Conservation (phyloP, 768 basidiomycete genomes). For the Tricholoma bakamatsutake region DNA sequence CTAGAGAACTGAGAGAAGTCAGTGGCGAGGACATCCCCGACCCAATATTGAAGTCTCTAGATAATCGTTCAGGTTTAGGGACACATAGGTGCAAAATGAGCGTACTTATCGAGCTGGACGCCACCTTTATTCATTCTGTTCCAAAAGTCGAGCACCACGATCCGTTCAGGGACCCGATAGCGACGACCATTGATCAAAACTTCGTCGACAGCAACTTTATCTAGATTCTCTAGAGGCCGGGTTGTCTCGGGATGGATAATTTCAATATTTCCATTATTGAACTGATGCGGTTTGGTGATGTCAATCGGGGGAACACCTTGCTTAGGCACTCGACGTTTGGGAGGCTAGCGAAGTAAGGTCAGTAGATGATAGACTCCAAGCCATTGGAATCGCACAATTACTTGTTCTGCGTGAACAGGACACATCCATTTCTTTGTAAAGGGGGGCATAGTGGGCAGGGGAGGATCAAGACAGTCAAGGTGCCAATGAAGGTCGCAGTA, state of each 20-base stretch:
- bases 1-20: slow-evolving; percentile 68
- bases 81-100: slow-evolving; percentile 6
- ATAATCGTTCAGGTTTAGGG: not conserved
- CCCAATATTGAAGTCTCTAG: slow-evolving; percentile 31
- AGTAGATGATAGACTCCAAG: slow-evolving; percentile 8
- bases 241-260: slow-evolving; percentile 64
- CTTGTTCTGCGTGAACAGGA: slow-evolving; percentile 90
- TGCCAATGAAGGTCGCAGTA: slow-evolving; percentile 96
- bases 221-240: slow-evolving; percentile 28
- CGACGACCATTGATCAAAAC: slow-evolving; percentile 83
- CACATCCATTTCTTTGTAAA: slow-evolving; percentile 98
- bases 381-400: slow-evolving; percentile 51
- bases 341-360: slow-evolving; percentile 43
- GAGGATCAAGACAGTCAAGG: slow-evolving; percentile 92
- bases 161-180: slow-evolving; percentile 88
- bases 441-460: slow-evolving; percentile 78
- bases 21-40: slow-evolving; percentile 67
- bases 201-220: slow-evolving; percentile 66
- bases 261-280: slow-evolving; percentile 92
- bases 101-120: slow-evolving; percentile 36
- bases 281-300: slow-evolving; percentile 63
- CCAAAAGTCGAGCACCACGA: slow-evolving; percentile 96
- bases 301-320: slow-evolving; percentile 63
- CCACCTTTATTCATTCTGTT: slow-evolving; percentile 57
- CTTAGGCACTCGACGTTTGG: slow-evolving; percentile 77